Percentiles rank a stretch among this genome's conserved stretches.
These are phyloP conservation scores for Moringa oleifera DNA, from an alignment of 345 rosid genomes.

Conservation along the genomic window DNA sequence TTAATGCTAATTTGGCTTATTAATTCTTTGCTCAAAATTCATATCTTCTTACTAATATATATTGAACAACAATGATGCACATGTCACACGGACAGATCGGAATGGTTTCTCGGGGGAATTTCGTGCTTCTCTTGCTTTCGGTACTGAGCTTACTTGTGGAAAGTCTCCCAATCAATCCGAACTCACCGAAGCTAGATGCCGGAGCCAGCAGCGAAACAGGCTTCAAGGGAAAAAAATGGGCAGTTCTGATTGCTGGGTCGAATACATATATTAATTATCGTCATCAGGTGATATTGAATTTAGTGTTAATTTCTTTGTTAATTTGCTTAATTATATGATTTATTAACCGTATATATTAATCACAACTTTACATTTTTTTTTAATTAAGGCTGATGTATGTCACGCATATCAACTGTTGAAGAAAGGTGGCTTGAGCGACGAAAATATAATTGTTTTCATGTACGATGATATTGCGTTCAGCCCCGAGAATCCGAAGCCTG, in stretches of 20 bases:
- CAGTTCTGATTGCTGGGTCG: conserved; percentile 73
- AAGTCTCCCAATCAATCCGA: too few species aligned
- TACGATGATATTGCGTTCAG: conserved; percentile 63
- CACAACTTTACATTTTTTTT: not conserved
- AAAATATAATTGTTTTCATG: conserved; percentile 78
- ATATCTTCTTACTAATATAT: too few species aligned
- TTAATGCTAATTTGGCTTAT: too few species aligned
- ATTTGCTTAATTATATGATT: not conserved
- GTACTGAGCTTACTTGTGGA: too few species aligned
- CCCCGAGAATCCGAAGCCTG: conserved; percentile 49
- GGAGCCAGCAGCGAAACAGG: not conserved
- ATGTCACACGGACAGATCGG: too few species aligned
- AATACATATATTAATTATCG: conserved; percentile 41
- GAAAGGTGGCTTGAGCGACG: conserved; percentile 55
- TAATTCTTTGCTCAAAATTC: too few species aligned
- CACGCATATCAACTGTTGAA: conserved; percentile 62
- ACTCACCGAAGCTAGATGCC: too few species aligned
- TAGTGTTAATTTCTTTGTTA: conserved; percentile 4
- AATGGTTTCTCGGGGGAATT: too few species aligned
- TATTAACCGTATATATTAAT: not conserved
- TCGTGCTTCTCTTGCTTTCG: too few species aligned
- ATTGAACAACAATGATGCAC: too few species aligned
- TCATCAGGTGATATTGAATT: conserved; percentile 44
- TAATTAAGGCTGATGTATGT: conserved; percentile 57
- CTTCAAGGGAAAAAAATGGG: conserved; percentile 48